phyloP scores from a whole-genome alignment of 1,284 basidiomycete genomes.

The Irpex sp. region DNA sequence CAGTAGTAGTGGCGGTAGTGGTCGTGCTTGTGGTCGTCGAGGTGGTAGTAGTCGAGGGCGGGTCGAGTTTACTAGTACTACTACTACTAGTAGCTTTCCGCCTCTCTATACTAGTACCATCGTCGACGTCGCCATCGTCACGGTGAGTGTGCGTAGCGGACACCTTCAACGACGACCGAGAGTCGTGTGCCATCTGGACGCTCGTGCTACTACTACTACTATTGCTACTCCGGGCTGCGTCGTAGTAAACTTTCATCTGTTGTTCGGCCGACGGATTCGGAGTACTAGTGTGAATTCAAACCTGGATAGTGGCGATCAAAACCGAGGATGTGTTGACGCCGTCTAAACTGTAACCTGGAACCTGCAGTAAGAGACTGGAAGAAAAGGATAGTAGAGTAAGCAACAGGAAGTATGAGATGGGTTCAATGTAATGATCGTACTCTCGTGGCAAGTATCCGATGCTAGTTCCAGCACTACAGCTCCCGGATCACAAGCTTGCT shows the following conservation, averaged over 20 bases:
- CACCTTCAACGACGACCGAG: neutral
- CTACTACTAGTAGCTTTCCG: no score
- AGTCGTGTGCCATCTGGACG: neutral
- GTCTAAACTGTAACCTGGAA: neutral
- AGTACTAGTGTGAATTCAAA: neutral
- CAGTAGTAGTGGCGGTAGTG: no score
- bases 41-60: no score
- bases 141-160: neutral
- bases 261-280: neutral
- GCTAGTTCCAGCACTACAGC: neutral
- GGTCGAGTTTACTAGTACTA: no score
- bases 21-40: no score
- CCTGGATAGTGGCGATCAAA: neutral
- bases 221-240: neutral
- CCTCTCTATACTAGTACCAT: no score
- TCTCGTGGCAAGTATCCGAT: neutral
- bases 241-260: neutral
- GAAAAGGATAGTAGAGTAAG: neutral
- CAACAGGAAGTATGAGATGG: neutral
- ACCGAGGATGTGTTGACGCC: neutral
- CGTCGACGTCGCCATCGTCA: no score
- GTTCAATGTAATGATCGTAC: neutral
- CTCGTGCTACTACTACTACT: neutral
- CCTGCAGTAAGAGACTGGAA: neutral
- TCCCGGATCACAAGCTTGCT: neutral